Base-by-base conservation (phyloP, 2,329 filamentous ascomycete genomes). In the Trichoderma atrobrunneum region DNA sequence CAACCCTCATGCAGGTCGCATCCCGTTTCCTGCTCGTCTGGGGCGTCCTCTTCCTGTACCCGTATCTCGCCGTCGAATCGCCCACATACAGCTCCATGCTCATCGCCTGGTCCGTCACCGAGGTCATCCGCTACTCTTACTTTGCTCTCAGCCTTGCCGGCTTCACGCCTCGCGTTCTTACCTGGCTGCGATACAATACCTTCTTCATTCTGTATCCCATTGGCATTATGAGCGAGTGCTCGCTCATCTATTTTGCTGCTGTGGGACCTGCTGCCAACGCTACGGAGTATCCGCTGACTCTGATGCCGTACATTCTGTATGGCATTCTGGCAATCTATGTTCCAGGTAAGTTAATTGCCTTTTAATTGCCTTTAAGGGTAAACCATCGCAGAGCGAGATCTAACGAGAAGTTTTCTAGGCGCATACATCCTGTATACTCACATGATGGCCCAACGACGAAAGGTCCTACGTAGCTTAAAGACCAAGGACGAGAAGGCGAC, bases 151-250 rank as follows among this genome's bases (percentile, higher is more conserved):
- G 89, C 76, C 87, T 96, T 36, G 84, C 85, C 74, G 86, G 88
- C 32, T 79, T 83, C 73, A 88, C 92, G 34, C 93, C 94, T 0
- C 80, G 78, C 0, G 84, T 87, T 73, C 87, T 97, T 79, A 90
- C 89, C 48, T 97, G 94, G 92, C 84, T 97, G 82, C 87, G 94
- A 77, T 95, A 98, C 83, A 97, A 97, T 81, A 94, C 93, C 8
- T 99, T 99, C 83, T 94, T 93, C 78, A 84, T 98, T 48, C 88
- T 99, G 26, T 99, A 99, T 83, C 96, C 96, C 1, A 81, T 98
- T 73, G 96, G 96, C 56, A 98, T 98, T 79, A 86, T 88, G 54
- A 96, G 93, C 83, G 96, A 99, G 87, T 93, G 92, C 78, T 89
- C 88, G 82, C 87, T 98, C 78, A 90, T 98, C 67, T 93, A 90